Percentiles rank a stretch among this genome's conserved stretches.
phyloP scores from a whole-genome alignment of 2,329 filamentous ascomycete genomes.

The Aspergillus fijiensis region DNA sequence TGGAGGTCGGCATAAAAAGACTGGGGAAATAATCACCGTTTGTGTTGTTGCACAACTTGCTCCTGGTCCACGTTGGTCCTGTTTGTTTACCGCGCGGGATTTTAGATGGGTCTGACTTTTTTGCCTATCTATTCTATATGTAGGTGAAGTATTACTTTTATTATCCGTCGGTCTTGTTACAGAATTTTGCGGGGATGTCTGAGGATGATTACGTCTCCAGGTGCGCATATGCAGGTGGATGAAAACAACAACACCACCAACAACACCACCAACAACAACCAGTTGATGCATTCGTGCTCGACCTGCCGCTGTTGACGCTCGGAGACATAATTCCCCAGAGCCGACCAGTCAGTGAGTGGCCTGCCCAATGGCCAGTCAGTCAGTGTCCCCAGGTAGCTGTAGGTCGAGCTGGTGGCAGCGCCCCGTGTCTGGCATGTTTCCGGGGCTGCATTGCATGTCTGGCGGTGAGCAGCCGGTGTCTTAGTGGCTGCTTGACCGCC shows the following conservation, averaged over 20 bases:
- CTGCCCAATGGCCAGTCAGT: background rate
- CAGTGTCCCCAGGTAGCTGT: too few relatives aligned
- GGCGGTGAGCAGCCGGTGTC: slow-evolving; percentile 18
- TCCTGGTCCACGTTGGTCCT: slow-evolving; percentile 10
- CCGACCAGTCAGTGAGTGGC: background rate
- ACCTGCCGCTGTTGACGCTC: slow-evolving; percentile 5
- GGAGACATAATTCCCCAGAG: background rate
- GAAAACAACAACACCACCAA: background rate
- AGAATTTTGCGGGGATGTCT: slow-evolving; percentile 5
- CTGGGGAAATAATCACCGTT: slow-evolving; percentile 1
- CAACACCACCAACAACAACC: too few relatives aligned
- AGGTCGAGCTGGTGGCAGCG: background rate
- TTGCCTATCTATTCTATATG: background rate
- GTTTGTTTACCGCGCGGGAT: slow-evolving; percentile 13
- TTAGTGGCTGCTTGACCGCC: slow-evolving; percentile 29
- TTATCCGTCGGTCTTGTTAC: background rate
- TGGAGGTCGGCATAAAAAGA: background rate
- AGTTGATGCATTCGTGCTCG: background rate
- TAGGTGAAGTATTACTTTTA: too few relatives aligned
- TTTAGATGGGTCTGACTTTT: background rate
- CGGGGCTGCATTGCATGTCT: slow-evolving; percentile 12
- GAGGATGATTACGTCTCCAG: slow-evolving; percentile 6
- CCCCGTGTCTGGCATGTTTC: slow-evolving; percentile 13
- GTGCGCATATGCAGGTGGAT: background rate
- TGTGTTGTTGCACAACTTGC: slow-evolving; percentile 10